Evolutionary conservation across 768 basidiomycete species (phyloP), one percentile per base, ranked within the genome.

Genomic region (Panus rudis): DNA sequence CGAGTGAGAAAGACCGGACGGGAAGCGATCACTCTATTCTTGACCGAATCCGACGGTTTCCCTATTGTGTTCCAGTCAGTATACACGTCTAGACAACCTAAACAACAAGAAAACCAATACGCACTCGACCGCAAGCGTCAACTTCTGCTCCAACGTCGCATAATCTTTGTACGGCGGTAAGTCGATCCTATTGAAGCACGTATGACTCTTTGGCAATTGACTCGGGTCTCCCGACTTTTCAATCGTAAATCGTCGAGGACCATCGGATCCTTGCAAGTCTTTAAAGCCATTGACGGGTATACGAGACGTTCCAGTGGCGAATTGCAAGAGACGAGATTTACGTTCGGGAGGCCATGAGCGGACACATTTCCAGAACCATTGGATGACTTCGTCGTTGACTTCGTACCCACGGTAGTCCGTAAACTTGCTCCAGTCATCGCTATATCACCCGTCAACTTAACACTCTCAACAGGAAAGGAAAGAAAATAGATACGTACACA

Each of bases 321-420:
- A 99, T 64, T 98, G 94, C 42, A 98, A 69, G 40, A 97, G 66
- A 24, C 94, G 88, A 12, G 90, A 92, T 70, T 99, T 99, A 65
- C 93, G 84, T 70, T 99, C 96, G 1, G 94, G 83, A 10, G 96
- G 94, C 96, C 96, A 99, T 54, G 84, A 81, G 52, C 90, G 85
- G 34, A 99, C 90, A 56, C 91, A 92, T 69, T 97, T 92, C 96
- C 96, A 99, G 84, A 99, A 99, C 96, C 96, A 99, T 59, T 97
- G 92, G 44, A 99, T 93, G 37, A 93, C 89, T 57, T 94, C 91
- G 59, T 94, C 92, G 55, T 84, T 87, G 66, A 90, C 81, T 66
- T 92, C 89, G 59, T 93, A 94, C 13, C 92, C 94, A 51, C 94
- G 84, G 67, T 98, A 98, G 62, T 98, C 96, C 27, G 96, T 99